Evolutionary conservation across 2,329 filamentous ascomycete genomes (phyloP).

Genomic region (Alternaria hordeiaustralica): DNA sequence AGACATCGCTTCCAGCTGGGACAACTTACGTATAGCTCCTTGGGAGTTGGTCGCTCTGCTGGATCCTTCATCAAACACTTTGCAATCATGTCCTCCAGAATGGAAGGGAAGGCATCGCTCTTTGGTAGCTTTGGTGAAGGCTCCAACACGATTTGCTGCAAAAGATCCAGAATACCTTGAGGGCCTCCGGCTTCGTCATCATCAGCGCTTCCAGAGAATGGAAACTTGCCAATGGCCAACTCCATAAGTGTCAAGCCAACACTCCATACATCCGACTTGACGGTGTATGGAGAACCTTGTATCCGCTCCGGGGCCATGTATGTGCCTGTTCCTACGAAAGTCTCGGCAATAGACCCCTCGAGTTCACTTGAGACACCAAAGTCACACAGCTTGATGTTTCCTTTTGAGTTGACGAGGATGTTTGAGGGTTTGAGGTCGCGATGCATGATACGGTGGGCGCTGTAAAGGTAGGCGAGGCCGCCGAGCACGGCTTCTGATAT

Average conservation of each 20-base stretch:
- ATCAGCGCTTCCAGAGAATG: constrained; percentile 85
- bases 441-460: constrained; percentile 97
- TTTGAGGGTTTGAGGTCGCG: constrained; percentile 99
- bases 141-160: constrained; percentile 98
- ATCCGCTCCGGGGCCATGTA: constrained; percentile 99
- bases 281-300: constrained; percentile 94
- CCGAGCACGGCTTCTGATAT: constrained; percentile 95
- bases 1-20: no score
- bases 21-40: constrained; percentile 82
- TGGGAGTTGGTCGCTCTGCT: constrained; percentile 86
- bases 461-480: constrained; percentile 93
- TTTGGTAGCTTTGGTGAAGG: constrained; percentile 91
- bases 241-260: constrained; percentile 96
- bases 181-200: constrained; percentile 72
- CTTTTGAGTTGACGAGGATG: constrained; percentile 91
- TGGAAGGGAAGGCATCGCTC: constrained; percentile 94
- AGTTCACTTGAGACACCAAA: constrained; percentile 98
- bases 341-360: constrained; percentile 97
- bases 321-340: constrained; percentile 96
- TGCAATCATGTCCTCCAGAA: constrained; percentile 95
- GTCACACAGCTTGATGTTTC: constrained; percentile 96
- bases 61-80: constrained; percentile 93
- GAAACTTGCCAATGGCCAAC: constrained; percentile 95
- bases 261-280: constrained; percentile 99
- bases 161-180: constrained; percentile 90